Evolutionary conservation across 192 early-diverging fungal genomes (phyloP).

Genomic region (Coemansia interrupta): DNA sequence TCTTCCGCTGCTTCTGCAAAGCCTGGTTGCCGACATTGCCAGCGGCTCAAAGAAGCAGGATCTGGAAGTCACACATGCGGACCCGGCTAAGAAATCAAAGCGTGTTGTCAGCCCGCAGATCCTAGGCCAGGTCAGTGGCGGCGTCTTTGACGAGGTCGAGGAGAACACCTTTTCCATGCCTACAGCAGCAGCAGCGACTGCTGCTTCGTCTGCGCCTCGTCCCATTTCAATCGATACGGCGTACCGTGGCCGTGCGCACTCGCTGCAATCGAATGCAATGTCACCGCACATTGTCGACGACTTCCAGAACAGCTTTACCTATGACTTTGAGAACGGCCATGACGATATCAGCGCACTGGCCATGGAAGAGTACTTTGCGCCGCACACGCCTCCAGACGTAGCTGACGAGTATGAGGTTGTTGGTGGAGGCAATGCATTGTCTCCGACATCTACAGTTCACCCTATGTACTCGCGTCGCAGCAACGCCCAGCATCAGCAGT

Average conservation of each 20-base stretch:
- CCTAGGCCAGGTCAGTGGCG: conserved; percentile 26
- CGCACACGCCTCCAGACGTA: conserved; percentile 30
- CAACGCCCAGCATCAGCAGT: not conserved
- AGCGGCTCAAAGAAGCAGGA: conserved; percentile 3
- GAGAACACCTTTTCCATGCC: conserved; percentile 40
- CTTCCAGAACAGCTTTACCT: conserved; percentile 31
- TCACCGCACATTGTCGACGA: conserved; percentile 13
- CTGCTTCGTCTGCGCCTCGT: not conserved
- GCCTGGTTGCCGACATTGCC: conserved; percentile 23
- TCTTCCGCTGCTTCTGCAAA: conserved; percentile 26
- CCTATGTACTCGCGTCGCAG: conserved; percentile 34
- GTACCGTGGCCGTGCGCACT: conserved; percentile 8
- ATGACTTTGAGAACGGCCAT: conserved; percentile 45
- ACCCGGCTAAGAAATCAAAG: conserved; percentile 1
- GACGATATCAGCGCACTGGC: conserved; percentile 39
- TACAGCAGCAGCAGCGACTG: conserved; percentile 1
- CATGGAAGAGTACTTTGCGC: conserved; percentile 46
- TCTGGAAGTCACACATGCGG: not conserved
- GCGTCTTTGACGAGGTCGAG: conserved; percentile 50
- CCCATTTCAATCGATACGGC: not conserved
- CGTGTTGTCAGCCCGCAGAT: conserved; percentile 25
- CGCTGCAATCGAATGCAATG: conserved; percentile 5
- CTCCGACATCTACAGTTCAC: conserved; percentile 38
- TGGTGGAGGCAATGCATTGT: conserved; percentile 30
- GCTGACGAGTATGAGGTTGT: conserved; percentile 48